Evolutionary conservation across 2,329 filamentous ascomycete genomes (phyloP).

Genomic region (Myriosclerotinia scirpicola): DNA sequence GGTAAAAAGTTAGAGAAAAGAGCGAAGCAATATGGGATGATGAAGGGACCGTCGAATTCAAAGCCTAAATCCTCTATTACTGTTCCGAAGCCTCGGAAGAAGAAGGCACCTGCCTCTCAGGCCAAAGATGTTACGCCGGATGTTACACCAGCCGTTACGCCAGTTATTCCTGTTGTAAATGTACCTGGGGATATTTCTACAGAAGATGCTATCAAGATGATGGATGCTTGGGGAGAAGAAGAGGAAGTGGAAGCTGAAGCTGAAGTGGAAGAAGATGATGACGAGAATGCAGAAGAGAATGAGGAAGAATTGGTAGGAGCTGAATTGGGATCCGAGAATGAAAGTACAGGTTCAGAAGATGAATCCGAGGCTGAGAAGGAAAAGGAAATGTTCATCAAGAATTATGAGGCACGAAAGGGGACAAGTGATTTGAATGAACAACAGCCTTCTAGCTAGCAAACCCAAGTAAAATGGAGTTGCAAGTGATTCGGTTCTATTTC

Average conservation of each 20-base stretch:
- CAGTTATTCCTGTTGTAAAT: not conserved
- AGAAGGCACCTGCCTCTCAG: not conserved
- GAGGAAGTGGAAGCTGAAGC: conserved; percentile 1
- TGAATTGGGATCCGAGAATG: conserved; percentile 19
- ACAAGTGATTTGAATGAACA: not conserved
- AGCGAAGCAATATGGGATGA: conserved; percentile 17
- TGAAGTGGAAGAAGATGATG: conserved; percentile 1
- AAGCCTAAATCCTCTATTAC: conserved; percentile 3
- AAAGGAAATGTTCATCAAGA: conserved; percentile 23
- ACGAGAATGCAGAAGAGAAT: conserved; percentile 8
- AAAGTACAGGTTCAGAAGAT: conserved; percentile 21
- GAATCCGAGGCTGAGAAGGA: conserved; percentile 23
- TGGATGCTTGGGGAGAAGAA: conserved; percentile 1
- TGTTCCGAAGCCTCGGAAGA: conserved; percentile 6
- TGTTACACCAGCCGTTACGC: not conserved
- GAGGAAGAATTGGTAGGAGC: conserved; percentile 6
- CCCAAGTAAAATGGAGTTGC: too few species aligned
- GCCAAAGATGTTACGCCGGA: not conserved
- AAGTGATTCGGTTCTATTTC: too few species aligned
- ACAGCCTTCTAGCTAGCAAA: not conserved
- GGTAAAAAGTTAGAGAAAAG: conserved; percentile 11
- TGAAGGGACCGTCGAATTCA: conserved; percentile 20
- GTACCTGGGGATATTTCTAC: conserved; percentile 12
- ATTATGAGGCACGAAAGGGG: conserved; percentile 14
- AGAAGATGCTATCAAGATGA: conserved; percentile 9